Evolutionary conservation across 2,329 filamentous ascomycete species (phyloP).

Genomic region (Ceratocystis cacaofunesta): DNA sequence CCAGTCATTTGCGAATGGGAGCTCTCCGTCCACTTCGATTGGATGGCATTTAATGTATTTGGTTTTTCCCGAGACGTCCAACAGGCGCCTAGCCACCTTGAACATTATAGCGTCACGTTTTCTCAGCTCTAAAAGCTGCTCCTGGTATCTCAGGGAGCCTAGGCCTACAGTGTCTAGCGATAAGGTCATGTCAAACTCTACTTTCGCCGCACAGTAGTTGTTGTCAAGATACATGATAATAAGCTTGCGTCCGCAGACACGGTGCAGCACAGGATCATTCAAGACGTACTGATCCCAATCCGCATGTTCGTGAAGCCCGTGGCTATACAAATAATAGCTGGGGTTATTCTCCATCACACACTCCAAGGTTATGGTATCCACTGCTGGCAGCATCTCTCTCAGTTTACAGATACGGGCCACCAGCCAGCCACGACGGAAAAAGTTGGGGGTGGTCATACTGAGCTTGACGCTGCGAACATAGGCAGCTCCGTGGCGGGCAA

Average conservation of each 20-base stretch:
- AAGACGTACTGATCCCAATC: conserved; percentile 23
- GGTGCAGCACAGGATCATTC: conserved; percentile 1
- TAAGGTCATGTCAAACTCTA: not conserved
- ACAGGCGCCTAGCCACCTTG: too few species aligned
- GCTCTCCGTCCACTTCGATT: too few species aligned
- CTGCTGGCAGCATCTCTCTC: not conserved
- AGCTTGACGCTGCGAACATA: conserved; percentile 11
- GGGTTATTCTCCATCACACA: not conserved
- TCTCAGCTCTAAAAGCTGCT: too few species aligned
- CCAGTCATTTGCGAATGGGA: too few species aligned
- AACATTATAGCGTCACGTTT: too few species aligned
- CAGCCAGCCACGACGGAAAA: not conserved
- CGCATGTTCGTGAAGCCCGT: not conserved
- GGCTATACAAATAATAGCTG: not conserved
- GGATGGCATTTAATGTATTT: too few species aligned
- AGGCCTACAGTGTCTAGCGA: not conserved
- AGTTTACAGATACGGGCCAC: not conserved
- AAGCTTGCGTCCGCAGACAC: not conserved
- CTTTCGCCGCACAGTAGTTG: not conserved
- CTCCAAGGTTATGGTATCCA: not conserved
- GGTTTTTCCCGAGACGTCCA: too few species aligned
- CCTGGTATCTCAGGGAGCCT: too few species aligned
- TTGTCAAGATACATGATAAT: conserved; percentile 17
- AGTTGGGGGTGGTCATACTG: not conserved
- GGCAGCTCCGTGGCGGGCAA: not conserved